Evolutionary conservation across 2,329 filamentous ascomycete species (phyloP).

Genomic region (Talaromyces atroroseus): DNA sequence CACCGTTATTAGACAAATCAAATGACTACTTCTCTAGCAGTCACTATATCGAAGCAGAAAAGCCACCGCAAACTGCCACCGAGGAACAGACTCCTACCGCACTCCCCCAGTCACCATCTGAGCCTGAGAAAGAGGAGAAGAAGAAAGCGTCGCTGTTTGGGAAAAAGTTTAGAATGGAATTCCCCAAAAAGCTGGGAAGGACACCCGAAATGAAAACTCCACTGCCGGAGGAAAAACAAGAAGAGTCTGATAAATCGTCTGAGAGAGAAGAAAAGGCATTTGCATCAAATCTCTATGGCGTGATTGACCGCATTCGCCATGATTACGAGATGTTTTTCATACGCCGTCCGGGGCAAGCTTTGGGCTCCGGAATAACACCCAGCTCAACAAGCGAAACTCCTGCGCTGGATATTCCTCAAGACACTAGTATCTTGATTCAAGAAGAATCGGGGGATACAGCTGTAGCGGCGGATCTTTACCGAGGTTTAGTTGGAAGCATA

Average conservation of each 20-base stretch:
- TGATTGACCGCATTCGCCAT: conserved; percentile 41
- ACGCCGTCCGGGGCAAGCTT: conserved; percentile 31
- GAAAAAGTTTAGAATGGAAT: conserved; percentile 74
- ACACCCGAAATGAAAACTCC: conserved; percentile 66
- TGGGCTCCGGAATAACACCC: conserved; percentile 38
- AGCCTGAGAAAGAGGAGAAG: conserved; percentile 58
- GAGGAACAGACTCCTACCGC: conserved; percentile 42
- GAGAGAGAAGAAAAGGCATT: conserved; percentile 44
- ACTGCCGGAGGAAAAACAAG: conserved; percentile 66
- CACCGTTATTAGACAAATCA: conserved; percentile 53
- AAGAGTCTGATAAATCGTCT: conserved; percentile 50
- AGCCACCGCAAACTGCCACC: conserved; percentile 41
- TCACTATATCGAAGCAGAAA: conserved; percentile 45
- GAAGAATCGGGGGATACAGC: conserved; percentile 59
- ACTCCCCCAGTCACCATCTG: conserved; percentile 48
- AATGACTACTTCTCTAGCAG: conserved; percentile 74
- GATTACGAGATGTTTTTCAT: conserved; percentile 42
- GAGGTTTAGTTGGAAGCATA: conserved; percentile 76
- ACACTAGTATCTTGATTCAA: conserved; percentile 59
- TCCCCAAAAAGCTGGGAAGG: conserved; percentile 74
- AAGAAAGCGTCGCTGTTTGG: conserved; percentile 62
- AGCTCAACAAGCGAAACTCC: conserved; percentile 43
- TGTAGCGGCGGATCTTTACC: conserved; percentile 76
- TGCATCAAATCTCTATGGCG: conserved; percentile 43
- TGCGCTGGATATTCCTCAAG: conserved; percentile 37